phyloP scores from a whole-genome alignment of 2,329 filamentous ascomycete genomes.

The Colletotrichum trifolii region DNA sequence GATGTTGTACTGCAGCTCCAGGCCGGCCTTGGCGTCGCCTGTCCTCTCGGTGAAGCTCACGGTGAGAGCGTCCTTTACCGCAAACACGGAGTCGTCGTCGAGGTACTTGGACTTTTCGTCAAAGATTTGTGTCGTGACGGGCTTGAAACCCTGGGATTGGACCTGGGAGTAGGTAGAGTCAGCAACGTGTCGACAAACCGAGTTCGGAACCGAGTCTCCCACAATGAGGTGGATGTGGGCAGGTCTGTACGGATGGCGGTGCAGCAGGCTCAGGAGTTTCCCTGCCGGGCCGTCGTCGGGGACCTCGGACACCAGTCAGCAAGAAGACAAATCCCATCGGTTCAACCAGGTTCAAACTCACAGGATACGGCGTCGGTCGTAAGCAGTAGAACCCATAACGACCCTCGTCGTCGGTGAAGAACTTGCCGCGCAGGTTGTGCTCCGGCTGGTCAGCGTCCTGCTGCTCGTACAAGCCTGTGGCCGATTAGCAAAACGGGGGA shows the following conservation, averaged over 20 bases:
- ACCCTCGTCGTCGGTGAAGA: conserved; percentile 71
- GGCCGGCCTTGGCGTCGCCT: conserved; percentile 58
- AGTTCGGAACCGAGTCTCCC: conserved; percentile 36
- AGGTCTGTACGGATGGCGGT: conserved; percentile 66
- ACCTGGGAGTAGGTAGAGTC: conserved; percentile 35
- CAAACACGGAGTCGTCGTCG: conserved; percentile 62
- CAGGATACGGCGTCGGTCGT: conserved; percentile 60
- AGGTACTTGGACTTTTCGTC: conserved; percentile 74
- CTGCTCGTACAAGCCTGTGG: conserved; percentile 63
- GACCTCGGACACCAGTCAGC: conserved; percentile 38
- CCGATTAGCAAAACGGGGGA: conserved; percentile 21
- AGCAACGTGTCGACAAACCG: conserved; percentile 16
- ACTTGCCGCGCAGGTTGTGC: conserved; percentile 75
- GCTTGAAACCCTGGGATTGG: conserved; percentile 68
- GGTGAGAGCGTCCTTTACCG: conserved; percentile 62
- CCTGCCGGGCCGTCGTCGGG: conserved; percentile 64
- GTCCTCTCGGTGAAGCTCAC: conserved; percentile 53
- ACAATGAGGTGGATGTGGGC: conserved; percentile 71
- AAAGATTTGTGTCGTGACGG: conserved; percentile 80
- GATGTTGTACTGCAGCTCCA: conserved; percentile 73
- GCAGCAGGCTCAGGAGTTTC: conserved; percentile 62
- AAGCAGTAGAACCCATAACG: conserved; percentile 68
- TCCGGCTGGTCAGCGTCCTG: conserved; percentile 71
- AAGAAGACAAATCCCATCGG: rapidly evolving
- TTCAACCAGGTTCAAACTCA: conserved; percentile 12